Conservation (phyloP, 2,329 filamentous ascomycete species). For the Colletotrichum spinosum region DNA sequence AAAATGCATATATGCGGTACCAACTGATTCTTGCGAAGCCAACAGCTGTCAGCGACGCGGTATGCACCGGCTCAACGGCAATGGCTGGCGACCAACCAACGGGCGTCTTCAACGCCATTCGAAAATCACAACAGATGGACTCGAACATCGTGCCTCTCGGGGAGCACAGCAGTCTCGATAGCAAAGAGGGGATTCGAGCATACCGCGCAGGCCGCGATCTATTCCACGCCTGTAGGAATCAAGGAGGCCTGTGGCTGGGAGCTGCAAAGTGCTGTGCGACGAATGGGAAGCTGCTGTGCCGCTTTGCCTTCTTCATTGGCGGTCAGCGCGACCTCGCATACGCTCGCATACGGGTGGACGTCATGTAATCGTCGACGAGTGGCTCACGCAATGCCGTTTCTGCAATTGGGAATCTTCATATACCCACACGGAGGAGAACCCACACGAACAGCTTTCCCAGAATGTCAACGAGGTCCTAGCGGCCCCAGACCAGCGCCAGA, state of each 20-base stretch:
- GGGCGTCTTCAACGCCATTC: conserved; percentile 5
- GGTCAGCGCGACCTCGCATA: conserved; percentile 25
- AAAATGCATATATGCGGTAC: conserved; percentile 1
- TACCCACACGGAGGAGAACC: conserved; percentile 8
- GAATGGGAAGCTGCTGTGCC: conserved; percentile 27
- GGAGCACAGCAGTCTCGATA: conserved; percentile 23
- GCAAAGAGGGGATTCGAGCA: conserved; percentile 11
- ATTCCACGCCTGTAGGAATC: conserved; percentile 5
- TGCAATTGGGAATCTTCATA: conserved; percentile 3
- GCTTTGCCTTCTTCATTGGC: conserved; percentile 31
- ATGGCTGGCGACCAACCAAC: neutral
- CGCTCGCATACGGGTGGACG: conserved; percentile 21
- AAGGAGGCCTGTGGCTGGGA: conserved; percentile 5
- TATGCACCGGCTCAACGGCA: conserved; percentile 4
- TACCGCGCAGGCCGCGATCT: conserved; percentile 31
- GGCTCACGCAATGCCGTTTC: conserved; percentile 6
- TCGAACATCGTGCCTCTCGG: conserved; percentile 8
- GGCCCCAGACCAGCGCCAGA: conserved; percentile 1
- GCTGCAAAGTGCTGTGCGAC: conserved; percentile 21
- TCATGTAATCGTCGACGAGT: conserved; percentile 29
- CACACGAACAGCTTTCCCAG: conserved; percentile 6
- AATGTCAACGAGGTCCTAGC: conserved; percentile 5
- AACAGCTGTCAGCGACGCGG: neutral
- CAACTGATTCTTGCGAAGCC: conserved; percentile 6
- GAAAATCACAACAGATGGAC: conserved; percentile 14